phyloP scores from a whole-genome alignment of 352 stramenopile genomes.

The Pythium rhizo-oryzae region DNA sequence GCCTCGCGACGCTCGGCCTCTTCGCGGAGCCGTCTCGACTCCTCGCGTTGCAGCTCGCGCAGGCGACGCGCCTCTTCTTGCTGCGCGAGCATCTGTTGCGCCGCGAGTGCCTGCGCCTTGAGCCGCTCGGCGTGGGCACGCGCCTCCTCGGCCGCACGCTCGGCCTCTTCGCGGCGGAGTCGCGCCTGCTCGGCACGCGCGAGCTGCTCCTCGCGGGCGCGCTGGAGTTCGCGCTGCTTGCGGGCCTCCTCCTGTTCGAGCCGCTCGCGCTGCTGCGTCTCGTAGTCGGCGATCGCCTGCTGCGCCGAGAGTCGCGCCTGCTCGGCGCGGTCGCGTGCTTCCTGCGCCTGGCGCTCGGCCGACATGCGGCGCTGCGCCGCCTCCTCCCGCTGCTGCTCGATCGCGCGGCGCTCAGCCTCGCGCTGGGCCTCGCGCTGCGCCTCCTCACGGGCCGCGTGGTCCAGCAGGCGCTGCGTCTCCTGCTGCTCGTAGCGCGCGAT shows the following conservation, averaged over 20 bases:
- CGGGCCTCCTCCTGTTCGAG: conserved; percentile 64
- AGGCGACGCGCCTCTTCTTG: conserved; percentile 53
- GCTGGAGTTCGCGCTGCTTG: conserved; percentile 61
- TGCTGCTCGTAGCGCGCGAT: conserved; percentile 53
- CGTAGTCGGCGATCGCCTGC: conserved; percentile 62
- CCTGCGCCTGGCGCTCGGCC: conserved; percentile 56
- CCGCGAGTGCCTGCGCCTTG: conserved; percentile 49
- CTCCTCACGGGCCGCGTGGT: conserved; percentile 38
- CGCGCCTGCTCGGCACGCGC: conserved; percentile 54
- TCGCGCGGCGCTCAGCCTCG: conserved; percentile 48
- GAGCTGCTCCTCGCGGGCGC: conserved; percentile 62
- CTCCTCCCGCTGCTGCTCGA: conserved; percentile 55
- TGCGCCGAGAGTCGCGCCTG: conserved; percentile 61
- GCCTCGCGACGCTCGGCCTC: conserved; percentile 61
- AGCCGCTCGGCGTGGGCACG: conserved; percentile 58
- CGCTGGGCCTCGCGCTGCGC: conserved; percentile 25
- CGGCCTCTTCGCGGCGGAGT: conserved; percentile 54
- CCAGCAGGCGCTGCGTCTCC: conserved; percentile 45
- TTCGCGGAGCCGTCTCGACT: conserved; percentile 54
- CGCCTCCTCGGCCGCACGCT: conserved; percentile 59
- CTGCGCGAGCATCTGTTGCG: conserved; percentile 58
- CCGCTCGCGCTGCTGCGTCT: conserved; percentile 59
- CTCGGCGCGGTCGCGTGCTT: conserved; percentile 70
- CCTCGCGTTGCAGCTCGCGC: conserved; percentile 51
- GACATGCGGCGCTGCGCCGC: conserved; percentile 50